phyloP scores from a whole-genome alignment of 208 protist genomes.

The Leishmania tarentolae region DNA sequence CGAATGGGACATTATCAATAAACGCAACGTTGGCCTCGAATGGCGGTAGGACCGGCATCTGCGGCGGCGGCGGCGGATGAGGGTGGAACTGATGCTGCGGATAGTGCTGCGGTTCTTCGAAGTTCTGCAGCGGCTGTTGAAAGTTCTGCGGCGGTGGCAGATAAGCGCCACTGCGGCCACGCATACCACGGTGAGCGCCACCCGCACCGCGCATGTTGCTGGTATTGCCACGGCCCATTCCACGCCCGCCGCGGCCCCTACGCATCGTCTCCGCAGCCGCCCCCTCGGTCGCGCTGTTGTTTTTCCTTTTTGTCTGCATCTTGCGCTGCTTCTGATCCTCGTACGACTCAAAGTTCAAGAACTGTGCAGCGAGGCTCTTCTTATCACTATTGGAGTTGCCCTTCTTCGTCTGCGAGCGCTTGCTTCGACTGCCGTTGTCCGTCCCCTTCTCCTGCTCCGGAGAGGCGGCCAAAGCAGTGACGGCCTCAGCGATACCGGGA shows the following conservation, averaged over 20 bases:
- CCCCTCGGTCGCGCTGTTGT: background rate
- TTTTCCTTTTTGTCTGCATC: slow-evolving; percentile 6
- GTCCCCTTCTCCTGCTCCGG: slow-evolving; percentile 28
- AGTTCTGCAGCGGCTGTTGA: background rate
- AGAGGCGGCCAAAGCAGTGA: background rate
- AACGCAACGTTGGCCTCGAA: slow-evolving; percentile 69
- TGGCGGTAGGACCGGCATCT: slow-evolving; percentile 35
- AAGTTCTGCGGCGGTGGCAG: slow-evolving; percentile 2
- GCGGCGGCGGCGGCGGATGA: background rate
- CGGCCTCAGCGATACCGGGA: slow-evolving; percentile 44
- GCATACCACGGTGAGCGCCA: slow-evolving; percentile 10
- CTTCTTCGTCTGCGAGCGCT: slow-evolving; percentile 18
- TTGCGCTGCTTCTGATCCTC: slow-evolving; percentile 30
- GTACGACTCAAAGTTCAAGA: slow-evolving; percentile 58
- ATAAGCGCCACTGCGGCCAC: slow-evolving; percentile 20
- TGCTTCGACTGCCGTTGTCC: slow-evolving; percentile 10
- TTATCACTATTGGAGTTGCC: slow-evolving; percentile 9
- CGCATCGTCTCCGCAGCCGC: background rate
- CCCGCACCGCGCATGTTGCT: background rate
- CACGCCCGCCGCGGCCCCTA: slow-evolving; percentile 13
- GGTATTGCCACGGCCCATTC: slow-evolving; percentile 14
- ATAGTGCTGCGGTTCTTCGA: slow-evolving; percentile 8
- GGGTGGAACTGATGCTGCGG: background rate
- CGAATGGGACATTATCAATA: slow-evolving; percentile 87
- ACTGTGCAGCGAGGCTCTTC: slow-evolving; percentile 56